Evolutionary conservation across 2,329 filamentous ascomycete species (phyloP), one percentile per base, ranked within the genome.

Genomic region (Rosellinia necatrix): DNA sequence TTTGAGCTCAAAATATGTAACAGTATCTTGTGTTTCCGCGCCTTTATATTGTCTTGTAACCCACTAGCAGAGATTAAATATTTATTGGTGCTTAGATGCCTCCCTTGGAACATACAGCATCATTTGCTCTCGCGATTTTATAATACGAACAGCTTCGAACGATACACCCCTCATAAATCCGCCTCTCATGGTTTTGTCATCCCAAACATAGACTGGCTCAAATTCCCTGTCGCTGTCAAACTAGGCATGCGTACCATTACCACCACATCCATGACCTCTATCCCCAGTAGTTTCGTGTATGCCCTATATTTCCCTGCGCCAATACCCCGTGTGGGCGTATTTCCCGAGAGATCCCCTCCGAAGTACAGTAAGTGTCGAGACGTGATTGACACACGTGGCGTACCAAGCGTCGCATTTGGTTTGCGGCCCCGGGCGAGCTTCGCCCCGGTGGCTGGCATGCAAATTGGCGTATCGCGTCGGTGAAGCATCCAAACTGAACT

Each of bases 361-460:
- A n/a, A n/a, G n/a, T n/a, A n/a, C n/a, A n/a, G n/a, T n/a, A n/a
- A n/a, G n/a, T n/a, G n/a, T n/a, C 2, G 62, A 64, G 49, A 64
- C 64, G 35, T 61, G 53, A n/a, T n/a, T 1, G 62, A 64, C 47
- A 64, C 64, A 32, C 62, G 53, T n/a, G 64, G 59, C 48, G 63
- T 3, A 51, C 53, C 46, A 64, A 61, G 10, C 58, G 67, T 2
- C 60, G 58, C 15, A 60, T 72, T n/a, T 66, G 70, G 6, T 67
- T 72, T 30, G 70, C 67, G 1, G 67, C 67, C 8, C 62, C 64
- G 40, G 70, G 70, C 1, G 63, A 43, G 6, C 62, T 72, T n/a
- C 61, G 62, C 9, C 63, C 67, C 19, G 62, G 64, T 6, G 62
- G 68, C 8, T 59, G 71, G 41, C 57, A n/a, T n/a, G n/a, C n/a